Conservation (phyloP, 495 filamentous ascomycete species). For the Penicillium macrosclerotiorum region DNA sequence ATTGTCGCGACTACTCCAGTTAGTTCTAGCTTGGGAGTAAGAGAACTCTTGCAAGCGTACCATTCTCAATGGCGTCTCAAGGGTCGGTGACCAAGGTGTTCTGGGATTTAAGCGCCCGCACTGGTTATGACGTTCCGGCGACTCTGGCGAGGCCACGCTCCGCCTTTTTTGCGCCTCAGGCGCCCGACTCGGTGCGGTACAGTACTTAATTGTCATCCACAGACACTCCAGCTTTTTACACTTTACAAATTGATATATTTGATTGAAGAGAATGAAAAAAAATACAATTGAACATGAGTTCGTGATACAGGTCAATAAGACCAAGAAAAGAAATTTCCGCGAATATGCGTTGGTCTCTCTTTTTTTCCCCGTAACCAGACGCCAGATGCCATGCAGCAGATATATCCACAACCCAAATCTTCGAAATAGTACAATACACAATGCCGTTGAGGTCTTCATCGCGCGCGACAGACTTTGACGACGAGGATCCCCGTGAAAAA, state of each 20-base stretch:
- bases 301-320: not conserved
- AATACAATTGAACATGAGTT: not conserved
- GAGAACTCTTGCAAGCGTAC: no score
- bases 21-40: no score
- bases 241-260: no score
- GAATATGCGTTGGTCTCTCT: slow-evolving; percentile 1
- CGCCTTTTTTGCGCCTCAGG: slow-evolving; percentile 7
- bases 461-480: no score
- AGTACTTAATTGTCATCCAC: no score
- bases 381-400: slow-evolving; percentile 44
- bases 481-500: no score
- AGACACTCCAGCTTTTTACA: no score
- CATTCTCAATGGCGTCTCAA: not conserved
- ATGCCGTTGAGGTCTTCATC: not conserved
- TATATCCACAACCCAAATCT: slow-evolving; percentile 33
- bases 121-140: not conserved
- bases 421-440: slow-evolving; percentile 35
- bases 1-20: slow-evolving; percentile 95
- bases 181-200: no score
- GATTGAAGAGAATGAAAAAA: no score
- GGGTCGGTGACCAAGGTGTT: not conserved
- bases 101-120: not conserved
- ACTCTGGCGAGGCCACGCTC: slow-evolving; percentile 1
- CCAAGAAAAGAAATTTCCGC: not conserved
- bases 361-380: slow-evolving; percentile 35